A percentile compares a stretch with the other conserved stretches of the same genome.
Conservation (phyloP, 192 early-diverging fungal species). For the Coemansia sp. region DNA sequence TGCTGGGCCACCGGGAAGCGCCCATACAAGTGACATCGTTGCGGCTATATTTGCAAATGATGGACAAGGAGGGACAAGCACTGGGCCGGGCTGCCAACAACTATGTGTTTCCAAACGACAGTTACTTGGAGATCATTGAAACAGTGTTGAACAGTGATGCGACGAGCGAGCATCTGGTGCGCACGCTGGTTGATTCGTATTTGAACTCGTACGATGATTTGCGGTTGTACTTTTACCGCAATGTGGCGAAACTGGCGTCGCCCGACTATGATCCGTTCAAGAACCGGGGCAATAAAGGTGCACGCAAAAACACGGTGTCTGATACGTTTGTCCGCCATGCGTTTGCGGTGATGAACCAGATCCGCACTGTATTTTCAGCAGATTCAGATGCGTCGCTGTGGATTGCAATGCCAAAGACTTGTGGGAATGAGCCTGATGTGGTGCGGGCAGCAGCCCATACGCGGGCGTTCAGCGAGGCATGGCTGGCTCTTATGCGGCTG, state of each 20-base stretch:
- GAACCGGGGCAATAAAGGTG: slow-evolving; percentile 1
- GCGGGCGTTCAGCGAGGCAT: slow-evolving; percentile 75
- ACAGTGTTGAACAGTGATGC: slow-evolving; percentile 58
- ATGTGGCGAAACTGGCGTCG: slow-evolving; percentile 45
- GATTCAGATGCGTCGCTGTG: slow-evolving; percentile 62
- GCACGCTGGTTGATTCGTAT: slow-evolving; percentile 66
- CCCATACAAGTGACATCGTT: slow-evolving; percentile 76
- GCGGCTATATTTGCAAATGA: slow-evolving; percentile 68
- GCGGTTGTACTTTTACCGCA: slow-evolving; percentile 78
- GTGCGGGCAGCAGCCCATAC: slow-evolving; percentile 60
- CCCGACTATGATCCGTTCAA: slow-evolving; percentile 48
- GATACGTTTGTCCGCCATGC: slow-evolving; percentile 58
- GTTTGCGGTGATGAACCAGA: slow-evolving; percentile 59
- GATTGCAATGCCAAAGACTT: slow-evolving; percentile 20
- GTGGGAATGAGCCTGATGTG: slow-evolving; percentile 16
- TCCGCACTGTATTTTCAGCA: slow-evolving; percentile 62
- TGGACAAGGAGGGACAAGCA: slow-evolving; percentile 64
- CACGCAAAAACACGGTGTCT: slow-evolving; percentile 11
- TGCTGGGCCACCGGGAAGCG: slow-evolving; percentile 63
- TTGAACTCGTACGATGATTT: slow-evolving; percentile 84
- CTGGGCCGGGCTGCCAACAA: slow-evolving; percentile 24
- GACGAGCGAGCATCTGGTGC: slow-evolving; percentile 62
- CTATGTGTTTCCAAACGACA: slow-evolving; percentile 70
- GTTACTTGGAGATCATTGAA: slow-evolving; percentile 60
- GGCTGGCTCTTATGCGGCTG: slow-evolving; percentile 73